phyloP scores from a whole-genome alignment of 2,329 filamentous ascomycete genomes.

The Tolypocladium sp. region DNA sequence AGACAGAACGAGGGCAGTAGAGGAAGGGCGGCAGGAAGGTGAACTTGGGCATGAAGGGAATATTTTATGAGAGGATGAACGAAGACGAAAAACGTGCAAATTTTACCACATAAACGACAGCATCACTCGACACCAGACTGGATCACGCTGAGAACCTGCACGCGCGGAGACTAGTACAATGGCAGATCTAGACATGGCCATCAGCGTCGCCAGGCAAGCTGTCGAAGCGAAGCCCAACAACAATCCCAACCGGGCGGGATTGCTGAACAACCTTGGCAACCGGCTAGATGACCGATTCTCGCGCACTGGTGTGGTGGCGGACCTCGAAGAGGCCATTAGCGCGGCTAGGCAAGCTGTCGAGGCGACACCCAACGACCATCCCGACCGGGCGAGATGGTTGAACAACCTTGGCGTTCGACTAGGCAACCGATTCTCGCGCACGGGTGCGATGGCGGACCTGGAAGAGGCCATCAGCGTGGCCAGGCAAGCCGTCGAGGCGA shows the following conservation, averaged over 20 bases:
- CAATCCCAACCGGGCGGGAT: background rate
- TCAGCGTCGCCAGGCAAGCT: background rate
- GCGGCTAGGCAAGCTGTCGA: background rate
- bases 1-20: too few relatives aligned
- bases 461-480: background rate
- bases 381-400: background rate
- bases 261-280: too few relatives aligned
- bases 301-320: too few relatives aligned
- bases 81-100: too few relatives aligned
- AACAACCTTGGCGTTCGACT: background rate
- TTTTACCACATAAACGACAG: too few relatives aligned
- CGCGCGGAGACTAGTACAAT: background rate
- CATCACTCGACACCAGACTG: too few relatives aligned
- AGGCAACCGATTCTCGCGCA: background rate
- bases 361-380: background rate
- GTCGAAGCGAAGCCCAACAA: background rate
- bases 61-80: too few relatives aligned
- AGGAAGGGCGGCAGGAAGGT: too few relatives aligned
- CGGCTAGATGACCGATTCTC: too few relatives aligned
- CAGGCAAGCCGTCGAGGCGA: background rate
- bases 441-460: background rate
- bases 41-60: too few relatives aligned
- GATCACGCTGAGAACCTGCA: background rate
- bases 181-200: background rate
- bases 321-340: background rate